Conservation (phyloP, 208 protist species). For the Acanthamoeba triangularis region DNA sequence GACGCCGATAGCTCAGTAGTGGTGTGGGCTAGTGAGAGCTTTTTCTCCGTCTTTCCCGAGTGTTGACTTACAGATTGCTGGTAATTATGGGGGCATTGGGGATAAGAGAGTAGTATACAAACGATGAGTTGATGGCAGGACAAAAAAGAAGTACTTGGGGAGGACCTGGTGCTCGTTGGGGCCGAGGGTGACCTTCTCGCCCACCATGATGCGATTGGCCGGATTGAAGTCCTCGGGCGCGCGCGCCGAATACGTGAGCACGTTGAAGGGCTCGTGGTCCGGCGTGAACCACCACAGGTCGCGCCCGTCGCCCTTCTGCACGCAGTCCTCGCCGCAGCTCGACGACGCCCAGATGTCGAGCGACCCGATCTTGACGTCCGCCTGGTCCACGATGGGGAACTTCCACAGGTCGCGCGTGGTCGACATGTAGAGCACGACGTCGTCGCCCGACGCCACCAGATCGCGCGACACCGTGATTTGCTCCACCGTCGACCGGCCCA, state of each 20-base stretch:
- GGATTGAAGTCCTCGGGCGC: neutral
- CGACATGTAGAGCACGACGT: neutral
- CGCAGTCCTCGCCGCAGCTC: conserved; percentile 20
- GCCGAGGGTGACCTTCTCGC: neutral
- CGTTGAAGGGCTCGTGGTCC: conserved; percentile 37
- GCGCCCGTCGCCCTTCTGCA: conserved; percentile 32
- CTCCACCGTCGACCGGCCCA: no score
- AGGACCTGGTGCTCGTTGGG: conserved; percentile 24
- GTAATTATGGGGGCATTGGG: no score
- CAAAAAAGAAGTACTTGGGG: no score
- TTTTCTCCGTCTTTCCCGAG: no score
- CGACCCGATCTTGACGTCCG: neutral
- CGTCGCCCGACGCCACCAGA: neutral
- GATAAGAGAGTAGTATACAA: no score
- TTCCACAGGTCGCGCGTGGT: neutral
- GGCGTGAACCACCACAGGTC: conserved; percentile 53
- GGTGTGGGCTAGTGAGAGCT: no score
- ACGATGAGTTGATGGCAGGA: no score
- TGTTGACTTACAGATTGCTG: no score
- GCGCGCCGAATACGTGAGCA: conserved; percentile 1
- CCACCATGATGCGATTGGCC: conserved; percentile 49
- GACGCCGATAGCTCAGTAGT: no score
- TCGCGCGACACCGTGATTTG: neutral
- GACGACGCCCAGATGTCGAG: neutral
- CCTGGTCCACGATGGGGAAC: neutral